Evolutionary conservation across 1,284 basidiomycete genomes (phyloP).

Genomic region (Cerioporus squamosus): DNA sequence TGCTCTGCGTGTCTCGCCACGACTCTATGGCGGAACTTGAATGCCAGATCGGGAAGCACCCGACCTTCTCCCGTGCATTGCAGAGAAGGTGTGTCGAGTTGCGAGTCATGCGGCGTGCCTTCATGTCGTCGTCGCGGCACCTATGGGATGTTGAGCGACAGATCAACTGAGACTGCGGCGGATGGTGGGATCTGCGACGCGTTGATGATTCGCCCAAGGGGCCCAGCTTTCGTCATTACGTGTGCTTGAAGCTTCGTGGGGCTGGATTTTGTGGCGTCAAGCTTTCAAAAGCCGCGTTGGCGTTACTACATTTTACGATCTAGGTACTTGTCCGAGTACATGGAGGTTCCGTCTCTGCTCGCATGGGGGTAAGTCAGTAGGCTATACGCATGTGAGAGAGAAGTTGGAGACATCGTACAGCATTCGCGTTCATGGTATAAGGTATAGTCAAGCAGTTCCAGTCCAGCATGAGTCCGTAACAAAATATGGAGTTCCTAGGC

Average conservation of each 20-base stretch:
- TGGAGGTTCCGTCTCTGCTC: constrained; percentile 7
- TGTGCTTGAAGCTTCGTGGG: too few species aligned
- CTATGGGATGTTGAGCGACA: not conserved
- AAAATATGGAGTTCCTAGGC: constrained; percentile 3
- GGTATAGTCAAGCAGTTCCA: constrained; percentile 15
- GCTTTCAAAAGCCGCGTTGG: not conserved
- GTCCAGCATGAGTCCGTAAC: constrained; percentile 11
- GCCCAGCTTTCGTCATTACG: too few species aligned
- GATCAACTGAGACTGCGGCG: constrained; percentile 14
- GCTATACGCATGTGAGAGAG: not conserved
- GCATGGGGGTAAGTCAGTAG: not conserved
- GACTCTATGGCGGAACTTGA: not conserved
- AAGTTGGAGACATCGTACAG: constrained; percentile 12
- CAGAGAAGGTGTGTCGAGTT: not conserved
- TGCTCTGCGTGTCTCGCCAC: not conserved
- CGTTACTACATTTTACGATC: not conserved
- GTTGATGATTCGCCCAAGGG: not conserved
- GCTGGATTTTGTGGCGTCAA: not conserved
- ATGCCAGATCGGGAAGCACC: constrained; percentile 4
- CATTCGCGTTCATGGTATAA: constrained; percentile 13
- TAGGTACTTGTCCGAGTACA: too few species aligned
- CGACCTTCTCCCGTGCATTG: constrained; percentile 5
- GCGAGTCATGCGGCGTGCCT: constrained; percentile 3
- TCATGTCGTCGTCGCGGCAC: not conserved
- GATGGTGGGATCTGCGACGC: not conserved